Evolutionary conservation across 768 basidiomycete species (phyloP), one percentile per base, ranked within the genome.

Genomic region (Lentinus tigrinus): DNA sequence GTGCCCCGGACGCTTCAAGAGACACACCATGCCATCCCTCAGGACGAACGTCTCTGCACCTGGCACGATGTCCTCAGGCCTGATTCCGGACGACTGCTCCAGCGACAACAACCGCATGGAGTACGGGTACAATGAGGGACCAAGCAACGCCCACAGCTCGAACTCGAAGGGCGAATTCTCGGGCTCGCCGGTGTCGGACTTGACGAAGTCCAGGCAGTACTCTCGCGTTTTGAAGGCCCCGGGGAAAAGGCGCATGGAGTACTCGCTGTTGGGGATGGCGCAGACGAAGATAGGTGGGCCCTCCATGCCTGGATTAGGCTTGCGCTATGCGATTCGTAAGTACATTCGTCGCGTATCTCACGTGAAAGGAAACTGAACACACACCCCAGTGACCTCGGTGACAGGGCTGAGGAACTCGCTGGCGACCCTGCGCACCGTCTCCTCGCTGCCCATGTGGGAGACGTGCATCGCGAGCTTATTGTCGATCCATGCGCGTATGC

Each of bases 161-260:
- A 50, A 50, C 48, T 50, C 19, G 48, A 50, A 26, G 10, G 46
- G 46, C 8, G 46, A 47, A 24, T 47, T 47, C 23, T 26, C 46
- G 21, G 46, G 46, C 26, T 47, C 23, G 23, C 46, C 46, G 11
- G 46, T 47, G 11, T 17, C 21, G 14, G 46, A 24, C 6, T 24
- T 27, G 26, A 47, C 46, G 46, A 47, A 47, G 46, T 47, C 46
- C 23, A 50, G 48, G 34, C 48, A 50, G 48, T 50, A 50, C 31
- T 50, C 31, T 13, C n/a, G 19, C 6, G n/a, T 24, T 3, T n/a
- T n/a, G 34, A 50, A 17, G 16, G 34, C n/a, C 13, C 48, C 48
- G 34, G 48, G 48, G 48, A 50, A 50, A 4, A 50, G 34, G 19
- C 48, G 48, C 19, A 50, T 23, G 2, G 48, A 50, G 48, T 37